Evolutionary conservation across 108 stramenopile genomes (phyloP).

Genomic region (Cyclotella baltica): DNA sequence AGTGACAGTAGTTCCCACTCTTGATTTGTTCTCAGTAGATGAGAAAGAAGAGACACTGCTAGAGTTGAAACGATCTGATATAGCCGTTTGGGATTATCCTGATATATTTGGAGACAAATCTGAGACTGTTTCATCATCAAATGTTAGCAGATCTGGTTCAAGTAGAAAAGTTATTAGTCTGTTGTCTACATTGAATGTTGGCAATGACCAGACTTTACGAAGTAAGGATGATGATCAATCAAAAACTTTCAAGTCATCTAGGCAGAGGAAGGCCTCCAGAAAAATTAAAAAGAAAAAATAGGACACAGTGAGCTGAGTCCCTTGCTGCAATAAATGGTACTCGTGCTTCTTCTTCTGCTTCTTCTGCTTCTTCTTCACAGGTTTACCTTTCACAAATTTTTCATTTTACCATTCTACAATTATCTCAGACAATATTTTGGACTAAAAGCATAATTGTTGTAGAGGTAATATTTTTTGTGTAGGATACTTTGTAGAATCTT

Average conservation of each 20-base stretch:
- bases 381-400: too few relatives aligned
- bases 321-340: too few relatives aligned
- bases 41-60: conserved; percentile 27
- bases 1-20: conserved; percentile 61
- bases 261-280: conserved; percentile 65
- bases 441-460: too few relatives aligned
- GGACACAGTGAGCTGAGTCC: too few relatives aligned
- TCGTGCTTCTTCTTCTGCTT: too few relatives aligned
- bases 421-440: too few relatives aligned
- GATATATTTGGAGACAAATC: conserved; percentile 12
- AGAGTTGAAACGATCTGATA: conserved; percentile 56
- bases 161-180: conserved; percentile 41
- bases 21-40: conserved; percentile 34
- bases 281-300: conserved; percentile 44
- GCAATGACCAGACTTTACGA: conserved; percentile 14
- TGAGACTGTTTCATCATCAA: background rate
- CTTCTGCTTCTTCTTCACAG: too few relatives aligned
- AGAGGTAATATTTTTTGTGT: too few relatives aligned
- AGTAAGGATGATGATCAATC: conserved; percentile 21
- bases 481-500: too few relatives aligned
- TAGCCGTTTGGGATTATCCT: conserved; percentile 79
- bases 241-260: conserved; percentile 50
- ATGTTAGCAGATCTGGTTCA: conserved; percentile 44
- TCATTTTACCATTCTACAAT: too few relatives aligned
- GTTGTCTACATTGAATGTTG: conserved; percentile 54